Evolutionary conservation across 495 filamentous ascomycete genomes (phyloP), one percentile per base, ranked within the genome.

Genomic region (Polyplosphaeria fusca): DNA sequence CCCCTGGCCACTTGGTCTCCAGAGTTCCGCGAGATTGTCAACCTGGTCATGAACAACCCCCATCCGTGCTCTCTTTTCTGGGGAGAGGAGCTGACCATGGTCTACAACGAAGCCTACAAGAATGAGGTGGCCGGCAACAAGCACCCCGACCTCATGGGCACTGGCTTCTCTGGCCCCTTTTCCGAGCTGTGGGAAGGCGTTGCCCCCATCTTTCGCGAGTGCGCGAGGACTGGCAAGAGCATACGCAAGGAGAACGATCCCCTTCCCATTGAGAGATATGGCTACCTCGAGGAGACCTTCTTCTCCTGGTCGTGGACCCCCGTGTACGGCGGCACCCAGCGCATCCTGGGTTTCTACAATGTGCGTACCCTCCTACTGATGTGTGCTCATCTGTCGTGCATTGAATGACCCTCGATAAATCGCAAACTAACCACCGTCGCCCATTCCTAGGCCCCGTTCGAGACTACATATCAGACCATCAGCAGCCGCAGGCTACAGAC

Each of bases 281-380:
- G 56, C 1, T 60, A 54, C 28, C 27, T 64, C 5, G 61, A 64
- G 25, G 61, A 64, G 24, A 64, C 55, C 4, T 64, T 64, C 48
- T 64, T 60, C 42, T 60, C 61, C 0, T 64, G 51, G 43, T 53
- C 51, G 13, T 64, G 52, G 30, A 64, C 46, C 3, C 61, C 61
- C 4, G 26, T 64, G 20, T 61, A 55, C 41, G 49, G 61, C 18
- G 37, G 61, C 13, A 52, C 50, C 9, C 49, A 40, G 13, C n/a
- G 18, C 3, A 55, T 60, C 4, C 23, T 68, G 13, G 61, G 61
- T 7, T 60, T 60, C 41, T 60, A 60, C 38, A 52, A 64, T 35
- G 55, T n/a, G n/a, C n/a, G n/a, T n/a, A n/a, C n/a, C n/a, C n/a
- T n/a, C n/a, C n/a, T n/a, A n/a, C n/a, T n/a, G n/a, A n/a, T n/a